Evolutionary conservation across 2,329 filamentous ascomycete species (phyloP), one percentile per base, ranked within the genome.

Genomic region (Trichoderma breve): DNA sequence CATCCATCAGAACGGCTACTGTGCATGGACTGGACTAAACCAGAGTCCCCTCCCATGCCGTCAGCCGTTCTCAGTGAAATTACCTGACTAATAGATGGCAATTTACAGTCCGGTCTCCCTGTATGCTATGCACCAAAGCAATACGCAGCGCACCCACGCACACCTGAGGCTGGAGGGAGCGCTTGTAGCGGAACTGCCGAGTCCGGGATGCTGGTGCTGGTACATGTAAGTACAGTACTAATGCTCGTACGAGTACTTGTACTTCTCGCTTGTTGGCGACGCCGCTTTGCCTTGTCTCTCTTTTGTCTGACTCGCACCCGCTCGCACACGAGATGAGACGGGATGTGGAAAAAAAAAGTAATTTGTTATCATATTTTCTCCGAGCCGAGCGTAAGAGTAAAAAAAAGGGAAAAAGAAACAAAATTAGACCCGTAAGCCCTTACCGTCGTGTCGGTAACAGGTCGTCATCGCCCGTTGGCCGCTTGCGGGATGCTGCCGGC

Each of bases 391-490:
- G 36, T 39, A 60, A 32, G 9, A 39, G 28, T 9, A 26, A 34
- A 57, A 58, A 58, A 58, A 26, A 4, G 55, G 26, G 3, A 58
- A 32, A 60, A 8, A 21, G 30, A 32, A 58, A 28, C 7, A 21
- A 21, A 34, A 21, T 11, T 7, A 60, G 57, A 60, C 55, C 66
- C 55, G 39, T 60, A 51, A 69, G 57, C 39, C 53, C 57, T 26
- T 61, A 69, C 66, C 66, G 28, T 36, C 66, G 26, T 57, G 66
- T 24, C 66, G 66, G 66, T 69, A 69, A 32, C n/a, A 24, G 24
- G 24, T 26, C 32, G 55, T 60, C 57, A 32, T 60, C 14, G 28
- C 26, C 18, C 9, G 57, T 30, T 32, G 30, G 28, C 57, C 18
- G 57, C 26, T 61, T 60, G 65, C 57, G 32, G 12, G 58, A 34